These are phyloP conservation scores for Berberis vulgaris DNA, from an alignment of 164 flowering plant genomes.

Conservation along the genomic window DNA sequence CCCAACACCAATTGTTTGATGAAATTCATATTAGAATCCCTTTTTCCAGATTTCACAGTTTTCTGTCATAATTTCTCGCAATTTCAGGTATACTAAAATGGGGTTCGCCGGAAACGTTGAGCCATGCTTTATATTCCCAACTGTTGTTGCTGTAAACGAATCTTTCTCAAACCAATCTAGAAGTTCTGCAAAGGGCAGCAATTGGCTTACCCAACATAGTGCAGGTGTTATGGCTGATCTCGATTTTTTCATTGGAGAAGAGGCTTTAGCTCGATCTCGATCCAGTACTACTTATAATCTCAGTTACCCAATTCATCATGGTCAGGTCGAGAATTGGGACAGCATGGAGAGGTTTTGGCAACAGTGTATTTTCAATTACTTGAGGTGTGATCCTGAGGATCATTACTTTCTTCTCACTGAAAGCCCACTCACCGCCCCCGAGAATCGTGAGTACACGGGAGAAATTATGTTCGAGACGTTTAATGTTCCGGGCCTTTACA, in stretches of 20 bases:
- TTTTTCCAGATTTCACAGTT: background rate
- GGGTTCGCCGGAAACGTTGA: conserved; percentile 92
- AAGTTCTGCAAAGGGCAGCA: conserved; percentile 52
- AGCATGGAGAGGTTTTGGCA: conserved; percentile 99
- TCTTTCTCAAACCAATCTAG: conserved; percentile 72
- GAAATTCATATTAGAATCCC: conserved; percentile 7
- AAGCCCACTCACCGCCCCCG: conserved; percentile 93
- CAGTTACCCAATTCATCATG: conserved; percentile 73
- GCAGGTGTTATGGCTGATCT: conserved; percentile 99
- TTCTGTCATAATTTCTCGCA: background rate
- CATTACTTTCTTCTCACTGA: conserved; percentile 93
- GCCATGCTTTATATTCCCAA: conserved; percentile 70
- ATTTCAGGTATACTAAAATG: conserved; percentile 84
- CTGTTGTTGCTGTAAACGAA: conserved; percentile 87
- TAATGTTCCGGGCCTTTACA: conserved; percentile 97
- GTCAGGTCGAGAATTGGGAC: conserved; percentile 98
- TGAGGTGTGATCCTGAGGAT: conserved; percentile 98
- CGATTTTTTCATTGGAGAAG: conserved; percentile 91
- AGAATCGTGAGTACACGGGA: conserved; percentile 91
- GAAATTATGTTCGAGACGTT: conserved; percentile 99
- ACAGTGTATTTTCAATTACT: conserved; percentile 90
- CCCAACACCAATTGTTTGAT: conserved; percentile 16
- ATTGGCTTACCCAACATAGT: conserved; percentile 79
- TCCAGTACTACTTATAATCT: conserved; percentile 74
- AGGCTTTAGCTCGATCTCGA: conserved; percentile 63